These are phyloP conservation scores for Phytophthora agathidicida DNA, from an alignment of 352 stramenopile genomes.

Conservation along the genomic window DNA sequence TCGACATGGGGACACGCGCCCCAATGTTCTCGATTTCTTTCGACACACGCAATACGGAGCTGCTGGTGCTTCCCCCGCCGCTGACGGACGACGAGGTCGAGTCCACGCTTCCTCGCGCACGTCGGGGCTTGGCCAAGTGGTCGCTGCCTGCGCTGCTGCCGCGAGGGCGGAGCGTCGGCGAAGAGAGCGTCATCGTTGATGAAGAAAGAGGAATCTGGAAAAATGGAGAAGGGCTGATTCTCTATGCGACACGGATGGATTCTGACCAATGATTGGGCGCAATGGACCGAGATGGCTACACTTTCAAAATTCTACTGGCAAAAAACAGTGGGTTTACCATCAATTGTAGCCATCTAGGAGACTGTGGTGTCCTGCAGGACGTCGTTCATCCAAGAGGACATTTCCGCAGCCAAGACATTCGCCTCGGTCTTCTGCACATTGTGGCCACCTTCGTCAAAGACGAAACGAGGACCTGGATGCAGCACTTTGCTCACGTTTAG, in stretches of 20 bases:
- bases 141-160: conserved; percentile 27
- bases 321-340: too few relatives aligned
- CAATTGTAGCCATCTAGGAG: too few relatives aligned
- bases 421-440: conserved; percentile 84
- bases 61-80: conserved; percentile 24
- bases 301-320: too few relatives aligned
- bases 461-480: conserved; percentile 42
- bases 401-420: conserved; percentile 37
- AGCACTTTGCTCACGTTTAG: conserved; percentile 40
- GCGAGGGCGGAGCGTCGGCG: conserved; percentile 36
- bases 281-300: conserved; percentile 5
- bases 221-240: conserved; percentile 10
- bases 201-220: conserved; percentile 15
- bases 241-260: conserved; percentile 7
- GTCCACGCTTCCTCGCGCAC: conserved; percentile 38
- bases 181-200: conserved; percentile 48
- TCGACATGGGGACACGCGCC: conserved; percentile 77
- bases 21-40: conserved; percentile 87
- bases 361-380: conserved; percentile 28
- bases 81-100: conserved; percentile 30
- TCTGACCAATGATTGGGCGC: conserved; percentile 16
- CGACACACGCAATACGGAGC: conserved; percentile 63
- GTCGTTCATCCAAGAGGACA: conserved; percentile 52
- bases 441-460: conserved; percentile 60
- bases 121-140: conserved; percentile 30